Base-by-base conservation (phyloP, 2,329 filamentous ascomycete genomes). In the Apiospora phragmitis region DNA sequence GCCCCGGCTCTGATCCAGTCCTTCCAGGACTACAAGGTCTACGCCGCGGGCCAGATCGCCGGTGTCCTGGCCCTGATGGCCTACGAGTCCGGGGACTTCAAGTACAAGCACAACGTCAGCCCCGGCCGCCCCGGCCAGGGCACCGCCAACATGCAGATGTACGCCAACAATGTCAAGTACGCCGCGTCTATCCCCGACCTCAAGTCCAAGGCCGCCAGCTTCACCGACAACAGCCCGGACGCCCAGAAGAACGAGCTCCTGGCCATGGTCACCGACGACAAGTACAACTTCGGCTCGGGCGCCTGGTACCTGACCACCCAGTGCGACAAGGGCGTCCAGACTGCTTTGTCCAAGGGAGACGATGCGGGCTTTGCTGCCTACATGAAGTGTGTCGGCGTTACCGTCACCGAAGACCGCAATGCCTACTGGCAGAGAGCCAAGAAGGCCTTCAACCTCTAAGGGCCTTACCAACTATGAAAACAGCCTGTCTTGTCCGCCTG, bases 1-100 rank as follows among this genome's bases (percentile, higher is more conserved):
- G 91, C 88, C 0, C 83, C 85, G 1, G 84, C 82, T 73, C 85
- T 95, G 72, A 82, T 83, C 76, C 74, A 81, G 8, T 86, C 88
- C 45, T 90, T 94, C 79, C 70, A 76, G 24, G 80, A 84, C 14
- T 92, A 93, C 83, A 74, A 79, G 3, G 83, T 94, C 75, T 85
- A 81, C 66, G 26, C 79, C 80, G 43, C 81, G 82, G 87, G 85
- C 29, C 88, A 92, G 75, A 90, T 92, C 77, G 93, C 93, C 8
- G 93, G 91, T 29, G 80, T 95, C 21, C 77, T 96, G 59, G 85
- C 90, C 16, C 84, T 94, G 77, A 92, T 93, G 83, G 88, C 91
- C 14, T 91, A 90, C 77, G 94, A 97, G 83, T 90, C 88, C 1
- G 89, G 70, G 29, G 86, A 91, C 73, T 93, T 95, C 82, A 85